Evolutionary conservation across 1,284 basidiomycete species (phyloP), one percentile per base, ranked within the genome.

Genomic region (Calocybe gambosa): DNA sequence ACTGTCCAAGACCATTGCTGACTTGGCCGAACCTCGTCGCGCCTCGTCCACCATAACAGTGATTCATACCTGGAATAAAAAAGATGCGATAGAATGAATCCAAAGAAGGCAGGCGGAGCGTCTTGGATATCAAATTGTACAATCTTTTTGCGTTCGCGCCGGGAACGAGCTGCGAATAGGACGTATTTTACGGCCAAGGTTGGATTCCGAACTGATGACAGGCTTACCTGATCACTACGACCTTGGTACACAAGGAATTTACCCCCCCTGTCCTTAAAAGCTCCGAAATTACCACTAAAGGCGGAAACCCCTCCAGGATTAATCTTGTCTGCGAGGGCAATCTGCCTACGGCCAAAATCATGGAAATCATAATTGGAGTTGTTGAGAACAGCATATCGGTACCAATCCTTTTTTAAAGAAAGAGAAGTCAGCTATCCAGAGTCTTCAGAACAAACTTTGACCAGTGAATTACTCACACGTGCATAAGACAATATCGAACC

Each of bases 71-170:
- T 1, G 49, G 49, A 3, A 50, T 28, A 5, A 50, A 43, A 33
- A 53, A 53, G 16, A 53, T 46, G 35, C 51, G 51, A 36, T 53
- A 53, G 44, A 53, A 53, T 1, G 46, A 20, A 28, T 53, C 49
- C 26, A 53, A 15, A 23, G 43, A 29, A 1, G 42, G 45, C 21
- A 50, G 44, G 5, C 20, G 9, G 4, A 53, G 13, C 2, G 49
- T 51, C 38, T 42, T 28, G 2, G 51, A 50, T 36, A 53, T 45
- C 5, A 48, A 43, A 15, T 50, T 43, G 35, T 53, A 50, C 5
- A 43, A 5, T 5, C 46, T 39, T 26, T 53, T 50, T 2, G 49
- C 50, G 26, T 43, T 50, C 8, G 43, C 49, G 5, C 37, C 46
- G 12, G 48, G 10, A 23, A 52, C 35, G 37, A 28, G 12, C 49